Evolutionary conservation across 257 asterid genomes (phyloP), one percentile per base, ranked within the genome.

Genomic region (Capsicum pubescens): DNA sequence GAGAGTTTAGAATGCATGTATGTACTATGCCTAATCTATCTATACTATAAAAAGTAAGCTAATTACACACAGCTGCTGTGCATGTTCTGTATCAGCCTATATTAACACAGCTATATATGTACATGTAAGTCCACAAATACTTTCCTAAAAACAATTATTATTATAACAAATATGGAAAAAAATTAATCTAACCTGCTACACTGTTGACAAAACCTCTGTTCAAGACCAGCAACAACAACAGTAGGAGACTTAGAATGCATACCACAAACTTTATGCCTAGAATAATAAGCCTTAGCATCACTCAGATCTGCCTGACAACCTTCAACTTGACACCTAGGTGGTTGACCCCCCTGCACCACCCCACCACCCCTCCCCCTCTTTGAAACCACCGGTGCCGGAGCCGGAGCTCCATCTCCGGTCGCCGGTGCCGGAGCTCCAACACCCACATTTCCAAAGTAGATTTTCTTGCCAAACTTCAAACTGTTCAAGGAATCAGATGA

Each of bases 131-230:
- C 26, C 63, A 76, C 13, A 48, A 19, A 21, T 21, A 50, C 61
- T 19, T 74, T 16, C 19, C 42, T 48, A 6, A 19, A 46, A 74
- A 3, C 11, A 46, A 74, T 16, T 1, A 16, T 46, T 50, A 52
- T 21, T 7, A 7, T 15, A 52, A 21, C 13, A 76, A 71, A 76
- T 50, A 52, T 76, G 63, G 63, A 76, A 52, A 59, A 76, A 52
- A 55, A 64, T 60, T 44, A 81, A 80, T 60, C 86, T 84, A 86
- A 96, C 99, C 98, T 92, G 98, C 99, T 96, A 84, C 99, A 96
- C 90, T 96, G 99, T 90, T 96, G 99, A 92, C 99, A 96, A 85
- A 96, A 96, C 93, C 99, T 96, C 84, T 96, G 99, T 83, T 91
- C 91, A 87, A 92, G 85, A 64, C 98, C 99, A 5, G 93, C 91